Evolutionary conservation across 2,329 filamentous ascomycete genomes (phyloP).

Genomic region (Colletotrichum magnum): DNA sequence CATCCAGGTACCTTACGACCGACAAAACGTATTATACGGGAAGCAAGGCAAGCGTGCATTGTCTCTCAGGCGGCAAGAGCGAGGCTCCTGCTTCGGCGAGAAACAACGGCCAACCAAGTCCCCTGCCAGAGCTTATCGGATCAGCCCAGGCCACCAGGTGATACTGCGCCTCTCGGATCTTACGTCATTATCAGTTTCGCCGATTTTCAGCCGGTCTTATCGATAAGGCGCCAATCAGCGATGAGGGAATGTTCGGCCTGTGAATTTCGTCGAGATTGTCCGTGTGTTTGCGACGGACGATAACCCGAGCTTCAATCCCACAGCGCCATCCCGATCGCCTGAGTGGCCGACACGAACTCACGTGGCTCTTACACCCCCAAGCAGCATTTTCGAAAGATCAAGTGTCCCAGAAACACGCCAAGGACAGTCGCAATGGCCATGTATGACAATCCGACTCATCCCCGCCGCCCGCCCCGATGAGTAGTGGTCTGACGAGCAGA

Average conservation of each 20-base stretch:
- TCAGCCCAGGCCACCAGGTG: neutral
- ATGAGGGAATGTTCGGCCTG: slow-evolving; percentile 21
- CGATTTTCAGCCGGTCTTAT: slow-evolving; percentile 32
- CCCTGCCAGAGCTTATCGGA: slow-evolving; percentile 18
- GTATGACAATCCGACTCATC: slow-evolving; percentile 2
- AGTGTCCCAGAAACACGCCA: neutral
- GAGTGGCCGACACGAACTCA: neutral
- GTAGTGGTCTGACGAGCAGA: slow-evolving; percentile 38
- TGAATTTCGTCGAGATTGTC: slow-evolving; percentile 23
- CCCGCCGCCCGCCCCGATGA: slow-evolving; percentile 11
- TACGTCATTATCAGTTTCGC: slow-evolving; percentile 39
- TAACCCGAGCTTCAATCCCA: slow-evolving; percentile 29
- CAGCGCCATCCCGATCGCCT: slow-evolving; percentile 27
- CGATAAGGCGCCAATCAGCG: slow-evolving; percentile 26
- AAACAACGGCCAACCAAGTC: slow-evolving; percentile 6
- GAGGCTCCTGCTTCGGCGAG: neutral
- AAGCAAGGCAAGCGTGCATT: too few relatives aligned
- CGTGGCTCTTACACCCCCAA: neutral
- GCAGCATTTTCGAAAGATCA: neutral
- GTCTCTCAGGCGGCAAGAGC: too few relatives aligned
- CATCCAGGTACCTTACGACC: neutral
- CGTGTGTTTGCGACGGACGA: slow-evolving; percentile 31
- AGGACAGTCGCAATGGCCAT: slow-evolving; percentile 26
- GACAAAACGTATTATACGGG: too few relatives aligned
- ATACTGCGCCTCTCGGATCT: neutral